Conservation (phyloP, 2,329 filamentous ascomycete genomes). For the Rhinocladiella similis region DNA sequence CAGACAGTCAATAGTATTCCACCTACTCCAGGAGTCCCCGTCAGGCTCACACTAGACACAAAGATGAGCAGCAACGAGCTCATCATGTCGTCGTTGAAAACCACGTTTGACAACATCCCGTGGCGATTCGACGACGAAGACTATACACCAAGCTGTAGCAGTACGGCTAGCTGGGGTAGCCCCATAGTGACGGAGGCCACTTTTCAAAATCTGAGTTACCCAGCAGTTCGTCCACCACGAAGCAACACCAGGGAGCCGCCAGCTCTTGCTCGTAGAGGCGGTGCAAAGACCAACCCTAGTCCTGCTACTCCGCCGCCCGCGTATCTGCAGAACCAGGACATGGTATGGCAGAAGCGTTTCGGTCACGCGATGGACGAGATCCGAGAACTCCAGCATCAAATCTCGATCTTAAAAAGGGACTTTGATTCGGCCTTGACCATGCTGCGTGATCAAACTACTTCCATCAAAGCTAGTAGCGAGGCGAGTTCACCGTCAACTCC, state of each 20-base stretch:
- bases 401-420: constrained; percentile 16
- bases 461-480: neutral
- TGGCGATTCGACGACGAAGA: constrained; percentile 23
- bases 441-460: neutral
- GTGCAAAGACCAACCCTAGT: constrained; percentile 2
- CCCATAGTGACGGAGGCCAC: constrained; percentile 16
- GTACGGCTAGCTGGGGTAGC: constrained; percentile 21
- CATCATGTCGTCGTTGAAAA: constrained; percentile 18
- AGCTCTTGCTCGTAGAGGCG: constrained; percentile 6
- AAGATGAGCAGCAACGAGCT: constrained; percentile 15
- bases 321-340: constrained; percentile 11
- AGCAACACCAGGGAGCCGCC: constrained; percentile 6
- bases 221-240: constrained; percentile 9
- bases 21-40: neutral
- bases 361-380: constrained; percentile 25
- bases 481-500: neutral
- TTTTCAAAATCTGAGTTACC: constrained; percentile 17
- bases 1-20: constrained; percentile 1
- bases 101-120: constrained; percentile 16
- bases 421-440: constrained; percentile 1
- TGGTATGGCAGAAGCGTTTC: constrained; percentile 21
- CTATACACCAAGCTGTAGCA: constrained; percentile 22
- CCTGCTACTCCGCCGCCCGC: constrained; percentile 8
- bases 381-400: constrained; percentile 17
- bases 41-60: constrained; percentile 15